Conservation (phyloP, 2,329 filamentous ascomycete species). For the Lithohypha guttulata region DNA sequence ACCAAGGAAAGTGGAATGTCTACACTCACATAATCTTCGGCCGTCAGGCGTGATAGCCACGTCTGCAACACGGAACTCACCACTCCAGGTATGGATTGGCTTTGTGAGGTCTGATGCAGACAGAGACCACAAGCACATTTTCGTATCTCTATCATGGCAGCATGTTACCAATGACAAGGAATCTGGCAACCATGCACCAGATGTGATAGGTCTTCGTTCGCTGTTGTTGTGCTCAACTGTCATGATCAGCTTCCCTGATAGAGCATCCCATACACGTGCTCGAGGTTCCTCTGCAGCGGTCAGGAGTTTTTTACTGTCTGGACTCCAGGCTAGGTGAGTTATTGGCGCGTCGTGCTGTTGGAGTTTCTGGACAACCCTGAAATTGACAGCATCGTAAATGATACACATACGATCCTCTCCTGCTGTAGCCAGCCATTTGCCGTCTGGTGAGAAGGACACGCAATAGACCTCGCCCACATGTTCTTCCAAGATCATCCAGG, state of each 20-base stretch:
- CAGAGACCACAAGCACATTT: constrained; percentile 62
- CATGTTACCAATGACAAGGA: constrained; percentile 68
- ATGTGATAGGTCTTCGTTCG: constrained; percentile 54
- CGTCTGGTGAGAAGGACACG: constrained; percentile 80
- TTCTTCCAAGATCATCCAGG: constrained; percentile 58
- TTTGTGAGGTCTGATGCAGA: constrained; percentile 10
- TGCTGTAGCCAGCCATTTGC: constrained; percentile 68
- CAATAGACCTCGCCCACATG: constrained; percentile 85
- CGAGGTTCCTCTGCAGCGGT: constrained; percentile 67
- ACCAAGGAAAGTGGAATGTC: neutral
- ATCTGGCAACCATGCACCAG: constrained; percentile 79
- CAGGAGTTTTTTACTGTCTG: constrained; percentile 75
- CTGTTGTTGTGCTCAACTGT: constrained; percentile 58
- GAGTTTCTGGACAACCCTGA: constrained; percentile 53
- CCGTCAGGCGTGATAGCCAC: constrained; percentile 75
- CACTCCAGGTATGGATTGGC: constrained; percentile 20
- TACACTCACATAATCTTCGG: constrained; percentile 44
- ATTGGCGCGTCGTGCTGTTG: constrained; percentile 60
- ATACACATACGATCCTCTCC: constrained; percentile 64
- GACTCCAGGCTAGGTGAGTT: constrained; percentile 79
- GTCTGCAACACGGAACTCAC: constrained; percentile 67
- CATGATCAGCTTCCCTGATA: constrained; percentile 55
- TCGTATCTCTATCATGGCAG: constrained; percentile 55
- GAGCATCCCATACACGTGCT: constrained; percentile 63
- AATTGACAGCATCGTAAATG: constrained; percentile 70